These are phyloP conservation scores for Neurospora sp. DNA, from an alignment of 495 filamentous ascomycete species.

Conservation along the genomic window DNA sequence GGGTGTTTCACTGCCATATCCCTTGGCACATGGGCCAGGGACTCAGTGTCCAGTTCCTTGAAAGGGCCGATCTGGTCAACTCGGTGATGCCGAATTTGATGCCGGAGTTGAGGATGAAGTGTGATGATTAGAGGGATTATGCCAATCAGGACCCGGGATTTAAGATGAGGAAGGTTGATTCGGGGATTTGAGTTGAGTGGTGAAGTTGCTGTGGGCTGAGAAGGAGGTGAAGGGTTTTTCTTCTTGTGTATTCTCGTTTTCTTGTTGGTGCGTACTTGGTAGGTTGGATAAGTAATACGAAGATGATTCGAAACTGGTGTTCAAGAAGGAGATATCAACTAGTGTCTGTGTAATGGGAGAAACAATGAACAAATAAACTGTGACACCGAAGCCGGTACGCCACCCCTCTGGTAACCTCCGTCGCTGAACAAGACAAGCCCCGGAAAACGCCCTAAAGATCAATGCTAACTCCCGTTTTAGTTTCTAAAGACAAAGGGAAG, in stretches of 20 bases:
- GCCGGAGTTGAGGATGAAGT: background rate
- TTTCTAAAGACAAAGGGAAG: no score
- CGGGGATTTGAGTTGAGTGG: background rate
- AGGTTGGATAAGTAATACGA: background rate
- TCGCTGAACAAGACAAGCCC: no score
- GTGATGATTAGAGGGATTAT: background rate
- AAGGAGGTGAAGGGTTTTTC: background rate
- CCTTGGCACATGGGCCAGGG: conserved; percentile 40
- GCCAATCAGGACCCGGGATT: background rate
- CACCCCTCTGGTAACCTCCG: no score
- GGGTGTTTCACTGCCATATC: conserved; percentile 36
- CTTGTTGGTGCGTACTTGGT: background rate
- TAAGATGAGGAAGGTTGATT: background rate
- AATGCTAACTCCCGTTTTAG: no score
- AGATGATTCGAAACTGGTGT: background rate
- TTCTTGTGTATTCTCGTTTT: background rate
- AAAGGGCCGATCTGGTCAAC: conserved; percentile 5
- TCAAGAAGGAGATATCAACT: no score
- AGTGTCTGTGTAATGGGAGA: no score
- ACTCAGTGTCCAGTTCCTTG: conserved; percentile 34
- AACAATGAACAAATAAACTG: no score
- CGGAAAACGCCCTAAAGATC: no score
- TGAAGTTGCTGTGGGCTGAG: background rate
- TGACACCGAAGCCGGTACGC: no score
- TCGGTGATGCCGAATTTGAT: background rate